phyloP scores from a whole-genome alignment of 2,329 filamentous ascomycete genomes.

The Penicillium sp. region DNA sequence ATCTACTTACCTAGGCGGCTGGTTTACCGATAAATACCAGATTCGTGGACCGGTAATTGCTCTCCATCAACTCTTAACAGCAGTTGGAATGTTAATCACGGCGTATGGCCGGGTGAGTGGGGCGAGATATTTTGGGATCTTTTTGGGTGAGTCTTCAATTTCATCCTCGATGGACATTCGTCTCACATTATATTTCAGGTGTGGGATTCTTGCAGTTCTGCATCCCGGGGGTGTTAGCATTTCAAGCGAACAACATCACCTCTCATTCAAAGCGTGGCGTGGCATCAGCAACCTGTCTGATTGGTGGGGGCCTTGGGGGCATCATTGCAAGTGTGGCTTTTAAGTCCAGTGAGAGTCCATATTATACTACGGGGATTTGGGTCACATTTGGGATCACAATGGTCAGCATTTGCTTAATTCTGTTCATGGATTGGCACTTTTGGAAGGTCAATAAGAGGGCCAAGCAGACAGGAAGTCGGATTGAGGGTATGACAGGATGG shows the following conservation, averaged over 20 bases:
- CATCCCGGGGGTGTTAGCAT: constrained; percentile 34
- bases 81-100: background rate
- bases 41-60: background rate
- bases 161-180: too few species aligned
- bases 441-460: background rate
- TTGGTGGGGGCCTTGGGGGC: constrained; percentile 31
- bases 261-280: constrained; percentile 34
- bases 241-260: constrained; percentile 39
- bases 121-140: background rate
- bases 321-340: background rate
- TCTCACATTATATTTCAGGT: constrained; percentile 12
- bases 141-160: background rate
- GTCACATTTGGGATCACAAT: background rate
- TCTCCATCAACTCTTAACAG: background rate
- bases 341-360: background rate
- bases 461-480: background rate
- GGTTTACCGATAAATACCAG: constrained; percentile 17
- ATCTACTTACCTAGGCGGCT: constrained; percentile 31
- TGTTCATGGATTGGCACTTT: background rate
- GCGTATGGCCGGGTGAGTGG: background rate
- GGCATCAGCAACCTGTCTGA: constrained; percentile 33
- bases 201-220: constrained; percentile 34
- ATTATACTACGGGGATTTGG: background rate
- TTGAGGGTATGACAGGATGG: background rate
- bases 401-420: background rate